phyloP scores from a whole-genome alignment of 176 grass and related monocot species.

The Phoenix dactylifera region DNA sequence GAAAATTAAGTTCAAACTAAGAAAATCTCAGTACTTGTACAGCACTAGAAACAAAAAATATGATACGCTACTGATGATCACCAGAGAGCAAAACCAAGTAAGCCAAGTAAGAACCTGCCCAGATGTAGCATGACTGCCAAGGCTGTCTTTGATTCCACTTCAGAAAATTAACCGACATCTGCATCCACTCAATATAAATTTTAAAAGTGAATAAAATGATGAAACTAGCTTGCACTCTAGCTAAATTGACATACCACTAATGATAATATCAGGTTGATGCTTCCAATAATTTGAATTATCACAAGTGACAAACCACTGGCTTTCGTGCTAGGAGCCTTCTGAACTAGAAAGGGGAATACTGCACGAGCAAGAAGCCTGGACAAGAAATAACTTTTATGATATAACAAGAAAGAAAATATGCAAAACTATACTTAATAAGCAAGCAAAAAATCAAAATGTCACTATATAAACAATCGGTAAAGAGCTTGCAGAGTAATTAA shows the following conservation, averaged over 20 bases:
- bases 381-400: too few species aligned
- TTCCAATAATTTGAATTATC: slow-evolving; percentile 4
- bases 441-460: too few species aligned
- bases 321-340: background rate
- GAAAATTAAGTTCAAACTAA: background rate
- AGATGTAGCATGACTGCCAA: slow-evolving; percentile 4
- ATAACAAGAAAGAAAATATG: too few species aligned
- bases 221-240: too few species aligned
- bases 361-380: background rate
- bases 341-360: background rate
- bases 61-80: too few species aligned
- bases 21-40: too few species aligned
- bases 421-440: too few species aligned
- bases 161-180: slow-evolving; percentile 7
- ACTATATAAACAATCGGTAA: too few species aligned
- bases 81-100: background rate
- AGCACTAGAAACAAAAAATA: too few species aligned
- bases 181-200: background rate
- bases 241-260: background rate
- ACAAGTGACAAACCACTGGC: background rate
- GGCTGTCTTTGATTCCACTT: background rate
- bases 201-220: background rate
- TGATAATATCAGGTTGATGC: slow-evolving; percentile 2
- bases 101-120: background rate
- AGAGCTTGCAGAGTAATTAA: too few species aligned